A percentile compares a stretch with the other conserved stretches of the same genome.
These are phyloP conservation scores for Aspergillus hiratsukae DNA, from an alignment of 2,329 filamentous ascomycete species.

Conservation along the genomic window DNA sequence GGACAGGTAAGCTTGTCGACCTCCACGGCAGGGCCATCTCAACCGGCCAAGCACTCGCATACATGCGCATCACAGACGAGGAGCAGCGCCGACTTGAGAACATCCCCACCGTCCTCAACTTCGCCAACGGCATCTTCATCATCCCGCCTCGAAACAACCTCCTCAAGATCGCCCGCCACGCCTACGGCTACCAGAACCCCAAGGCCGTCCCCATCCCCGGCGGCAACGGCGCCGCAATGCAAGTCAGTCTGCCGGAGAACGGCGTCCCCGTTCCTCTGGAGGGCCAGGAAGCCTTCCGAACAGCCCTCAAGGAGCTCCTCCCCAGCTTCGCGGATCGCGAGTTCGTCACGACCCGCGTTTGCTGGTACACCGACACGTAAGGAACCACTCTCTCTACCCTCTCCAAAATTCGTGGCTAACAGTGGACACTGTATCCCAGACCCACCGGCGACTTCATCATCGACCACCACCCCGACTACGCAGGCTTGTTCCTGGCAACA, in stretches of 20 bases:
- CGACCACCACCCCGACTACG: slow-evolving; percentile 61
- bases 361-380: slow-evolving; percentile 72
- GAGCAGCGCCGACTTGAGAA: slow-evolving; percentile 63
- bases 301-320: slow-evolving; percentile 57
- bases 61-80: slow-evolving; percentile 66
- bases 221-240: slow-evolving; percentile 22
- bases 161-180: slow-evolving; percentile 68
- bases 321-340: slow-evolving; percentile 57
- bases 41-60: slow-evolving; percentile 77
- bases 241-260: slow-evolving; percentile 37
- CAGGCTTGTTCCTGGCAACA: slow-evolving; percentile 47
- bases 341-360: slow-evolving; percentile 60
- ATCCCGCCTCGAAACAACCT: slow-evolving; percentile 52
- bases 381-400: slow-evolving; percentile 10
- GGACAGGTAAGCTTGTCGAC: slow-evolving; percentile 75
- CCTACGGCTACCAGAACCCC: slow-evolving; percentile 59
- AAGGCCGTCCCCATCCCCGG: slow-evolving; percentile 25
- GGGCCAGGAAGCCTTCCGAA: slow-evolving; percentile 58
- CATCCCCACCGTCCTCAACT: slow-evolving; percentile 60
- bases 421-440: slow-evolving; percentile 14
- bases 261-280: slow-evolving; percentile 46
- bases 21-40: slow-evolving; percentile 70
- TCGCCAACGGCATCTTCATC: slow-evolving; percentile 49
- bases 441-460: slow-evolving; percentile 67
- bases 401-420: background rate